phyloP scores from a whole-genome alignment of 192 early-diverging fungal genomes.

The Gorgonomyces haynaldii region DNA sequence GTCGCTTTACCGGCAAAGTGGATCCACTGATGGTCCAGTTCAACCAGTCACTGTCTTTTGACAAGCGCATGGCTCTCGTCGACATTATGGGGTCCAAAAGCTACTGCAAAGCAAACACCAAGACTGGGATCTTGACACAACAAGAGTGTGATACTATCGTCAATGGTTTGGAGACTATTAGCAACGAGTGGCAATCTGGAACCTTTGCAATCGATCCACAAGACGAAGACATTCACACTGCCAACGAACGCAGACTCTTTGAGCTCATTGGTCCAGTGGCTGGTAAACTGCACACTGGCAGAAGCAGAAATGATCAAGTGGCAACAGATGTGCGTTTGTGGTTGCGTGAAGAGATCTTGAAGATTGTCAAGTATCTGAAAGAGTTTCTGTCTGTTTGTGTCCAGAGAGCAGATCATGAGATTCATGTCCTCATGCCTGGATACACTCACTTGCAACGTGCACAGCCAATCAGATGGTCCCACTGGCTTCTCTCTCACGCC shows the following conservation, averaged over 20 bases:
- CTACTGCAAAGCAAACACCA: constrained; percentile 71
- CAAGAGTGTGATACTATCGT: constrained; percentile 64
- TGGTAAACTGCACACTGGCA: constrained; percentile 95
- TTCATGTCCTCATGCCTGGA: constrained; percentile 95
- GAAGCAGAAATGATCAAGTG: constrained; percentile 95
- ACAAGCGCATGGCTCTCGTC: constrained; percentile 81
- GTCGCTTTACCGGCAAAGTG: constrained; percentile 55
- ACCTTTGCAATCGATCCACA: constrained; percentile 58
- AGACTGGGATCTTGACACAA: constrained; percentile 61
- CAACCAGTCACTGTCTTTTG: constrained; percentile 91
- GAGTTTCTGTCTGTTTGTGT: constrained; percentile 64
- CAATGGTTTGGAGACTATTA: constrained; percentile 62
- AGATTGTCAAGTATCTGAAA: constrained; percentile 56
- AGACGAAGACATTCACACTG: constrained; percentile 99
- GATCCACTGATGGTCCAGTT: constrained; percentile 96
- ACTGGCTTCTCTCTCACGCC: constrained; percentile 80
- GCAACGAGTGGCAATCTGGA: constrained; percentile 67
- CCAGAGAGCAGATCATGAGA: constrained; percentile 71
- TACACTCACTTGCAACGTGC: constrained; percentile 98
- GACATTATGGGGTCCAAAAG: constrained; percentile 82
- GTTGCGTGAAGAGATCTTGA: constrained; percentile 67
- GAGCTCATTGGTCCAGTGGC: constrained; percentile 86
- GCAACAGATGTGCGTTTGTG: constrained; percentile 96
- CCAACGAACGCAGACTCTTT: constrained; percentile 89
- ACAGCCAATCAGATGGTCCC: constrained; percentile 96